Conservation (phyloP, 805 yeast genomes). For the Starmerella floricola region DNA sequence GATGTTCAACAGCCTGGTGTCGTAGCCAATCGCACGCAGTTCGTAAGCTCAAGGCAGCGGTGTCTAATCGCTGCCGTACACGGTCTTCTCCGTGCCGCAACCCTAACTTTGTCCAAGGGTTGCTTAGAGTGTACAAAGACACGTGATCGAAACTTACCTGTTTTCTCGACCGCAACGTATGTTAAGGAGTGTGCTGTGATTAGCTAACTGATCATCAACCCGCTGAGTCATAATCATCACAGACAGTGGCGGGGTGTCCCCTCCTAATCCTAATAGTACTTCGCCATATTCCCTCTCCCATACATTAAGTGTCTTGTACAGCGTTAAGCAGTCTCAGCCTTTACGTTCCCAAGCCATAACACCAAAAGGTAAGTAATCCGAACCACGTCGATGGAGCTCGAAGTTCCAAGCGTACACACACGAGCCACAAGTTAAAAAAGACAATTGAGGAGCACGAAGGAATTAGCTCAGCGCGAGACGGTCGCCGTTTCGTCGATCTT, state of each 20-base stretch:
- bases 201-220: slow-evolving; percentile 12
- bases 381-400: neutral
- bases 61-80: too few relatives aligned
- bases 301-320: slow-evolving; percentile 19
- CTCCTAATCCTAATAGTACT: slow-evolving; percentile 1
- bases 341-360: slow-evolving; percentile 27
- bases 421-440: neutral
- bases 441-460: neutral
- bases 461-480: neutral
- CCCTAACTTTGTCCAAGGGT: too few relatives aligned
- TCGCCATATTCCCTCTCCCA: slow-evolving; percentile 2
- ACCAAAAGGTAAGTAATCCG: slow-evolving; percentile 15
- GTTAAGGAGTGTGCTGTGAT: too few relatives aligned
- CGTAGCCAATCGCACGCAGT: too few relatives aligned
- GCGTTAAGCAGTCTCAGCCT: slow-evolving; percentile 31
- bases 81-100: too few relatives aligned
- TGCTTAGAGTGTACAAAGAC: too few relatives aligned
- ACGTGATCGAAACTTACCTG: neutral
- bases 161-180: too few relatives aligned
- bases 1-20: too few relatives aligned
- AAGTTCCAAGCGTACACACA: neutral
- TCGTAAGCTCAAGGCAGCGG: too few relatives aligned
- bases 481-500: neutral
- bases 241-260: slow-evolving; percentile 4
- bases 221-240: slow-evolving; percentile 10